Conservation (phyloP, 495 filamentous ascomycete species). For the Chaetomium tenue region DNA sequence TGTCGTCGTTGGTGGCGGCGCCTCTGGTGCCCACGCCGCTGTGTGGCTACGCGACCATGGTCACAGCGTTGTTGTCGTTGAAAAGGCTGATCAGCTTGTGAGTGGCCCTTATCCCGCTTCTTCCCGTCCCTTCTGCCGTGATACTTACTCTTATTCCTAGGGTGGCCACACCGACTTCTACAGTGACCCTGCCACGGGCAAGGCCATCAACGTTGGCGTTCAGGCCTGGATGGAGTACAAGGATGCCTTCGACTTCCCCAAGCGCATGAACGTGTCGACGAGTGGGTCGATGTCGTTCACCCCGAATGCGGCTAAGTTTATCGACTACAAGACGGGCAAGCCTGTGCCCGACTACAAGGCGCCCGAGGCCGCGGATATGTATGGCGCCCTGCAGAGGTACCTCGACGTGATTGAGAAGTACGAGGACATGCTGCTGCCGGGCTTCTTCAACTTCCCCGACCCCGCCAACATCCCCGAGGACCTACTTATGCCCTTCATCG, state of each 20-base stretch:
- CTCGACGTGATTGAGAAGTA: constrained; percentile 37
- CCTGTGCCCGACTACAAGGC: constrained; percentile 20
- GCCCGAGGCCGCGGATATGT: constrained; percentile 19
- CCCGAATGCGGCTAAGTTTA: constrained; percentile 28
- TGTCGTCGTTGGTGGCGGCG: constrained; percentile 47
- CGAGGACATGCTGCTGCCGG: constrained; percentile 38
- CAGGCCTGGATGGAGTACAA: constrained; percentile 30
- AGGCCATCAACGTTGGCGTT: constrained; percentile 42
- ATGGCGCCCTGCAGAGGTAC: constrained; percentile 36
- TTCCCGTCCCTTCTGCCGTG: neutral
- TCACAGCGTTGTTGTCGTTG: constrained; percentile 44
- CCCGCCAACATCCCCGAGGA: constrained; percentile 41
- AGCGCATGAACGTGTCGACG: constrained; percentile 39
- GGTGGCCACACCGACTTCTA: constrained; percentile 45
- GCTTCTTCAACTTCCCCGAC: constrained; percentile 41
- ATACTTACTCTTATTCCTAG: constrained; percentile 25
- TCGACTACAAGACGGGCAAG: constrained; percentile 43
- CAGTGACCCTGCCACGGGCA: constrained; percentile 33
- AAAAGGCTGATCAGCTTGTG: constrained; percentile 40
- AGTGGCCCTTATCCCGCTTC: constrained; percentile 11
- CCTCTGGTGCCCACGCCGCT: constrained; percentile 47
- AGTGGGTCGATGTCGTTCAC: constrained; percentile 22
- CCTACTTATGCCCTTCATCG: constrained; percentile 44
- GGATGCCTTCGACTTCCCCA: constrained; percentile 28
- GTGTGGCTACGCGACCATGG: constrained; percentile 41